Evolutionary conservation across 306 rosid genomes (phyloP), one percentile per base, ranked within the genome.

Genomic region (Cicer chorassanicum): DNA sequence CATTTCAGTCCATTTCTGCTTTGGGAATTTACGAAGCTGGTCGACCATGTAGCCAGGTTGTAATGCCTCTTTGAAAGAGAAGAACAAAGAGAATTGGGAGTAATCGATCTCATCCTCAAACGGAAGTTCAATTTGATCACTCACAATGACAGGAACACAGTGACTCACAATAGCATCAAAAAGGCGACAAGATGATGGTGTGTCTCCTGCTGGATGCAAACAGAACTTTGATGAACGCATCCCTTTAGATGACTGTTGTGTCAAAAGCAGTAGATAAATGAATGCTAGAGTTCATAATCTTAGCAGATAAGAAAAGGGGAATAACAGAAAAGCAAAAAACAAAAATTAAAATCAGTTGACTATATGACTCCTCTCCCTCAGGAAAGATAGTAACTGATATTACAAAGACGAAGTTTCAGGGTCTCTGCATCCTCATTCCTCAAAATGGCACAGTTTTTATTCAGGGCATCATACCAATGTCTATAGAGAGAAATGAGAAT

Each of bases 151-250:
- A 9, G 99, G 99, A 82, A 95, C 83, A 78, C 99, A 92, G 83
- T 95, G 98, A 82, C 97, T 95, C 77, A 88, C 98, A 18, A 95
- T 92, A 70, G 98, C 99, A 86, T 95, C 97, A 78, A 95, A 95
- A 50, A 92, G 88, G 72, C 99, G 98, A 78, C 99, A 95, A 57
- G 99, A 95, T 4, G 99, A 95, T 7, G 99, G 98, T 42, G 99
- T 92, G 82, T 95, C 99, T 79, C 99, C 98, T 0, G 99, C 98
- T 10, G 98, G 98, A 83, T 92, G 84, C 82, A 95, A 86, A 84
- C 99, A 92, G 83, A 92, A 95, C 91, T 95, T 95, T 48, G 98
- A 92, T 24, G 84, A 80, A 44, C 90, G 93, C 99, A 95, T 95
- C 77, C 99, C 93, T 78, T 50, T 77, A 6, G 99, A 61, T 82